Evolutionary conservation across 139 green algal genomes (phyloP).

Genomic region (Tetratostichococcus sp.): DNA sequence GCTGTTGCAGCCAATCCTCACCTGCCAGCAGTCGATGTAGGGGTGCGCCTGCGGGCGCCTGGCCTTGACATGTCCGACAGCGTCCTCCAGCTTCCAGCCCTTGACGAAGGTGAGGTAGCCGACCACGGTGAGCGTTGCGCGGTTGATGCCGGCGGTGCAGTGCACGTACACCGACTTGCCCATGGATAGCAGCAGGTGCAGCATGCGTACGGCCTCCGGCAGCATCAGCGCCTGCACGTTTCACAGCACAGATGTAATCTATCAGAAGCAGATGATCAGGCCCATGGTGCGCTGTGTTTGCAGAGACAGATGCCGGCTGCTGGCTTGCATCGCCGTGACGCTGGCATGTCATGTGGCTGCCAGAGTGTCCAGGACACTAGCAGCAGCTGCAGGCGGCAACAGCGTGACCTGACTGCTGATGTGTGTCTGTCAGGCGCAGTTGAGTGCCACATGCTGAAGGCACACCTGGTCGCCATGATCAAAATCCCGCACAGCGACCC

Average conservation of each 20-base stretch:
- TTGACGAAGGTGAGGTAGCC: constrained; percentile 70
- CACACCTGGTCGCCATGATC: constrained; percentile 61
- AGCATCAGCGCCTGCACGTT: constrained; percentile 57
- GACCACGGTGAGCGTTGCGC: constrained; percentile 61
- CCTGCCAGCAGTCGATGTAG: constrained; percentile 61
- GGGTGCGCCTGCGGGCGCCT: constrained; percentile 50
- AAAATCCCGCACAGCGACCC: constrained; percentile 66
- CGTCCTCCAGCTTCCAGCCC: constrained; percentile 31
- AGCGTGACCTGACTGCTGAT: too few species aligned
- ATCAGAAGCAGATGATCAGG: too few species aligned
- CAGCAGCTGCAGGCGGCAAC: too few species aligned
- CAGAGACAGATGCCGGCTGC: too few species aligned
- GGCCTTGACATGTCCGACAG: constrained; percentile 36
- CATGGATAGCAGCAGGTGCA: constrained; percentile 40
- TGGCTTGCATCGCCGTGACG: too few species aligned
- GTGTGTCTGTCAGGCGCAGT: too few species aligned
- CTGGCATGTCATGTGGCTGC: too few species aligned
- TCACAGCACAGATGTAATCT: too few species aligned
- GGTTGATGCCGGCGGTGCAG: constrained; percentile 81
- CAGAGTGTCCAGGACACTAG: too few species aligned
- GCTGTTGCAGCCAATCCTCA: background rate
- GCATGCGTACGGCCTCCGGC: constrained; percentile 56
- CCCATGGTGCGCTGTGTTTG: background rate
- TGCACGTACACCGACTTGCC: constrained; percentile 69
- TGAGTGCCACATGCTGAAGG: background rate